Evolutionary conservation across 1,284 basidiomycete species (phyloP).

Genomic region (Ustilago sp.): DNA sequence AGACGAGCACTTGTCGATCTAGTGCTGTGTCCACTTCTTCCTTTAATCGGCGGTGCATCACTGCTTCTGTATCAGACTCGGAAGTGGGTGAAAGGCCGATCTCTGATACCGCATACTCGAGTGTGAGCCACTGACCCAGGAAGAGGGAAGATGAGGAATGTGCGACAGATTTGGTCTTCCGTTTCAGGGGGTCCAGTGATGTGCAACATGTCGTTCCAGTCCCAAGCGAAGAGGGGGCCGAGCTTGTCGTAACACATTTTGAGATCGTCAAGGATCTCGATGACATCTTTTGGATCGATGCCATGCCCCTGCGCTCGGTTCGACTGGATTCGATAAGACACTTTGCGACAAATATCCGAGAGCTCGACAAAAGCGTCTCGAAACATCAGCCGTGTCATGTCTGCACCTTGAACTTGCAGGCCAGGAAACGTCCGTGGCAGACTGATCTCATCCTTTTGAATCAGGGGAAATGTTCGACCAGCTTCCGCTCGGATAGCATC

Average conservation of each 20-base stretch:
- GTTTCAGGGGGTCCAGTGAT: slow-evolving; percentile 32
- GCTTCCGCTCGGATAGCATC: slow-evolving; percentile 45
- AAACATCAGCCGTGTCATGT: slow-evolving; percentile 11
- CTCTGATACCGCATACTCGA: slow-evolving; percentile 32
- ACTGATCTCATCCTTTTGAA: slow-evolving; percentile 27
- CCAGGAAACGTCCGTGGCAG: slow-evolving; percentile 4
- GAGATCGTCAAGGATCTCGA: slow-evolving; percentile 26
- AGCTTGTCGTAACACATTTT: slow-evolving; percentile 25
- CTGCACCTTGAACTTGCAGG: not conserved
- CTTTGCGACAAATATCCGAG: slow-evolving; percentile 25
- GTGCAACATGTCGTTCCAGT: slow-evolving; percentile 46
- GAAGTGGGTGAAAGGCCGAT: slow-evolving; percentile 8
- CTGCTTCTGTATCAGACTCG: slow-evolving; percentile 2
- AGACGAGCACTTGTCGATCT: slow-evolving; percentile 36
- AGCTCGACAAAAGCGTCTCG: slow-evolving; percentile 31
- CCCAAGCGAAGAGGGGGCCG: slow-evolving; percentile 21
- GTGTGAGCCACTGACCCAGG: slow-evolving; percentile 29
- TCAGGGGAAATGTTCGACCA: slow-evolving; percentile 24
- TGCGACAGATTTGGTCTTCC: slow-evolving; percentile 30
- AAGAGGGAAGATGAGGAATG: slow-evolving; percentile 39
- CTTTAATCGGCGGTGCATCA: slow-evolving; percentile 11
- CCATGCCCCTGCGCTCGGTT: slow-evolving; percentile 17
- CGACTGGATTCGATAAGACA: slow-evolving; percentile 18
- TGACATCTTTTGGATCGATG: slow-evolving; percentile 22
- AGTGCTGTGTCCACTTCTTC: slow-evolving; percentile 24